Evolutionary conservation across 2,329 filamentous ascomycete species (phyloP), one percentile per base, ranked within the genome.

Genomic region (Blastomyces silverae): DNA sequence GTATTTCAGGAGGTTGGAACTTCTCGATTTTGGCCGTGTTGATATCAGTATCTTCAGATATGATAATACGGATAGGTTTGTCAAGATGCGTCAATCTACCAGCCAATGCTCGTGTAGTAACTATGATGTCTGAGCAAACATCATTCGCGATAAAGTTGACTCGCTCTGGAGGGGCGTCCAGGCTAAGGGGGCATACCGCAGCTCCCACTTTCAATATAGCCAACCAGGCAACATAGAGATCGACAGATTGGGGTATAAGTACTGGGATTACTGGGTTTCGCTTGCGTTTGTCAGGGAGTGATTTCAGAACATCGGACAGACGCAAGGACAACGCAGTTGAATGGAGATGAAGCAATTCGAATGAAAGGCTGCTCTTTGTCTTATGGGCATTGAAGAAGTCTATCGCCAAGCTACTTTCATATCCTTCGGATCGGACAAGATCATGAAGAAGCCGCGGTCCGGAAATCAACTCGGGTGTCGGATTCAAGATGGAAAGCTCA

Each of bases 181-280:
- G 81, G 66, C 89, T 89, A 64, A 97, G 79, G 0, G 92, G 92
- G 69, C 92, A 96, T 71, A 96, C 96, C 0, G 91, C 91, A 46
- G 85, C 90, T 7, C 92, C 92, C 15, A 87, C 87, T 74, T 92
- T 92, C 58, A 96, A 80, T 63, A 93, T 85, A 3, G 88, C 91
- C 56, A 96, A 76, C 67, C 90, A 84, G 1, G 90, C 82, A 64
- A 94, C 82, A 75, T 96, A 96, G 31, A 97, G 81, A 58, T 87
- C 83, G 11, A 88, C 85, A 17, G 85, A 89, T 76, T 96, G 92
- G 1, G 89, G 87, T 20, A 95, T 77, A 25, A 96, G 82, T 2
- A 96, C 79, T 0, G 92, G 92, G 48, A 96, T 82, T 46, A 96
- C 79, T 25, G 65, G 63, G 28, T 65, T 66, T 34, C 44, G 59